These are phyloP conservation scores for Astrocystis sublimbata DNA, from an alignment of 495 filamentous ascomycete genomes.

Conservation along the genomic window DNA sequence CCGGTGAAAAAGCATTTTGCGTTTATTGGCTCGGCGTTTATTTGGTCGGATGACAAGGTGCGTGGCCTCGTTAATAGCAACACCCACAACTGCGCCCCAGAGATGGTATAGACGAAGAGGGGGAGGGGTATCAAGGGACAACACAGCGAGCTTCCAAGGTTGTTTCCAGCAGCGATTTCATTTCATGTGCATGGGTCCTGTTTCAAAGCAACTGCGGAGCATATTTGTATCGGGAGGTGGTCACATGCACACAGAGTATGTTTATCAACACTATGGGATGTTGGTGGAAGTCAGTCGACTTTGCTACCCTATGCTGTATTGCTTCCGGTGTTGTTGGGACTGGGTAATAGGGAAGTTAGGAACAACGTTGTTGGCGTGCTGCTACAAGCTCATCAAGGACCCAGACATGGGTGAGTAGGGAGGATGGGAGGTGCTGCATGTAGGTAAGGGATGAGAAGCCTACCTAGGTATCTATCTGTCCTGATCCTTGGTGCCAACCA, in stretches of 20 bases:
- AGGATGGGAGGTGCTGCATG: not conserved
- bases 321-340: too few species aligned
- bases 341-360: not conserved
- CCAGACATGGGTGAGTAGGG: not conserved
- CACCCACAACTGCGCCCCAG: slow-evolving; percentile 1
- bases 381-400: not conserved
- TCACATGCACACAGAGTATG: not conserved
- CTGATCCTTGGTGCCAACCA: not conserved
- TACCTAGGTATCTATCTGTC: too few species aligned
- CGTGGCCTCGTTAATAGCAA: slow-evolving; percentile 27
- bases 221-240: not conserved
- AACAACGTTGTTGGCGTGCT: not conserved
- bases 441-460: not conserved
- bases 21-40: slow-evolving; percentile 35
- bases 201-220: not conserved
- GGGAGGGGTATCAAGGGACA: not conserved
- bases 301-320: not conserved
- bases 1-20: slow-evolving; percentile 34
- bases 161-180: slow-evolving; percentile 13
- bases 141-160: slow-evolving; percentile 8
- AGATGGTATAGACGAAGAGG: not conserved
- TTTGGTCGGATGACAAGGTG: slow-evolving; percentile 25
- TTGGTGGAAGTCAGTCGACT: not conserved
- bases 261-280: not conserved
- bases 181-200: not conserved